Evolutionary conservation across 73 alveolate species (phyloP), one percentile per base, ranked within the genome.

Genomic region (Paramecium tetraurelia): DNA sequence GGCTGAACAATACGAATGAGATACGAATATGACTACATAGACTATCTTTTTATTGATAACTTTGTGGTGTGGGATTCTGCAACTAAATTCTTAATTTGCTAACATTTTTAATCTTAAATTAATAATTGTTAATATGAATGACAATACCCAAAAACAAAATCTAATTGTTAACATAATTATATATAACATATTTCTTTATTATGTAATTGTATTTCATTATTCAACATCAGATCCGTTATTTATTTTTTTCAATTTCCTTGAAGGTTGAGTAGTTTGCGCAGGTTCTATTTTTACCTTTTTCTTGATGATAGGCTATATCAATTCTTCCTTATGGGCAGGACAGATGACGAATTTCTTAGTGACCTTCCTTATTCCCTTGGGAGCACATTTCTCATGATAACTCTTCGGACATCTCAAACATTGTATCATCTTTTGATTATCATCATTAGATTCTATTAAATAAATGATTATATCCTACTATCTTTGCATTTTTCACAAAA

Each of bases 321-420:
- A n/a, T 18, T 80, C 90, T 10, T 80, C 90, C 22, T 80, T 80
- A 46, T 80, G 90, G 22, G 57, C 63, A 44, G 90, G 90, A 24
- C 90, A 80, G 0, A 80, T 40, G 1, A 80, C 9, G 24, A 31
- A 80, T 22, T 80, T 80, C 12, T 80, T 80, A 8, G 90, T 44
- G 4, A 43, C 44, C 24, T 35, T 80, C 5, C 63, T n/a, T 38
- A 80, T 48, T 21, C 75, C 75, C 27, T 80, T 80, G 1, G 90
- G 90, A 20, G 90, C 90, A 80, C 90, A 80, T 80, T 80, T 80
- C 2, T 40, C 89, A 44, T 89, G 94, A 72, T 43, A 89, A 43
- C 88, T 48, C 29, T 53, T 69, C 3, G 94, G 94, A 38, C 94
- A 89, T 71, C 94, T 89, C 18, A 89, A 43, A 46, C 94, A 89